These are phyloP conservation scores for Irpex sp. DNA, from an alignment of 1,284 basidiomycete genomes.

Conservation along the genomic window DNA sequence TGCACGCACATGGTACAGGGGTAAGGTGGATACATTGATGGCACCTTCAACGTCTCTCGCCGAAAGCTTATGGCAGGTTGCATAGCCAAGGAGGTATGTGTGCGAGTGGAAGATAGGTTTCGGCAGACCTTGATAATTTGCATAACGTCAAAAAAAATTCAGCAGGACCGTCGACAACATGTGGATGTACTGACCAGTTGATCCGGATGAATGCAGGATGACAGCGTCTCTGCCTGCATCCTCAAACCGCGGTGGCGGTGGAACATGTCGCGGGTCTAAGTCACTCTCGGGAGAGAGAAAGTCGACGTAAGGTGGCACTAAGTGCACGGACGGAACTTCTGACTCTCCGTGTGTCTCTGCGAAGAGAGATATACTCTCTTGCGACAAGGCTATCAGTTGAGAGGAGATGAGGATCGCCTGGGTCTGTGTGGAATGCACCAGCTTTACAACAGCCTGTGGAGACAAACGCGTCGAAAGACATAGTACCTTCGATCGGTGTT, in stretches of 20 bases:
- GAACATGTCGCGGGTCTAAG: conserved; percentile 9
- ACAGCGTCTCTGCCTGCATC: conserved; percentile 26
- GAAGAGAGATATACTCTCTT: conserved; percentile 26
- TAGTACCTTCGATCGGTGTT: conserved; percentile 26
- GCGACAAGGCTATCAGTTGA: conserved; percentile 26
- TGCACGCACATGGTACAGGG: conserved; percentile 28
- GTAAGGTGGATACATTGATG: conserved; percentile 33
- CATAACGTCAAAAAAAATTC: neutral
- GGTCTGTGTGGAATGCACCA: conserved; percentile 28
- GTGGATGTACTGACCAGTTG: conserved; percentile 24
- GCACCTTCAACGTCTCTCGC: conserved; percentile 16
- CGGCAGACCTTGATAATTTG: conserved; percentile 20
- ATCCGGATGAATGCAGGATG: conserved; percentile 36
- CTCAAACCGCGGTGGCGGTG: conserved; percentile 24
- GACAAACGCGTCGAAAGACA: conserved; percentile 33
- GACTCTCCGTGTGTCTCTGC: neutral
- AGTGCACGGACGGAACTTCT: conserved; percentile 13
- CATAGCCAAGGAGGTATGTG: conserved; percentile 29
- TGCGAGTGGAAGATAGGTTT: conserved; percentile 36
- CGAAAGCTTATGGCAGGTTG: conserved; percentile 30
- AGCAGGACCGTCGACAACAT: neutral
- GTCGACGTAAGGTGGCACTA: conserved; percentile 23
- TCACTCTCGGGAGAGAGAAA: conserved; percentile 13
- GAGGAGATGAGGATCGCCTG: conserved; percentile 28
- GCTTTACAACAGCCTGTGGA: conserved; percentile 31